Percentiles rank a stretch among this genome's conserved stretches.
Evolutionary conservation across 2,329 filamentous ascomycete species (phyloP).

Genomic region (Neopestalotiopsis sp.): DNA sequence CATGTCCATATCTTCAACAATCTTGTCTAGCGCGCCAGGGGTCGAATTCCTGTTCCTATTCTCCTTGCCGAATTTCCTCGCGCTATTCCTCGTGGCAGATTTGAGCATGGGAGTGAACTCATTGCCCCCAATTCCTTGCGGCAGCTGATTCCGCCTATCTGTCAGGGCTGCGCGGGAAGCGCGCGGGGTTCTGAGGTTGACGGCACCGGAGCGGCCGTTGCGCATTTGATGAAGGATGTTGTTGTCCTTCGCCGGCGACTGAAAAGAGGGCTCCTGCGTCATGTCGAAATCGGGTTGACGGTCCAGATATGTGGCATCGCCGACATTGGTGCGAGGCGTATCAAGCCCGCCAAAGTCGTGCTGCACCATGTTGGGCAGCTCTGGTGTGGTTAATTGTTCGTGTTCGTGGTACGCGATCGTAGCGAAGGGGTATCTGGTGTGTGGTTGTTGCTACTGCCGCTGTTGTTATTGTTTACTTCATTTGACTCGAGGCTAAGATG

Average conservation of each 20-base stretch:
- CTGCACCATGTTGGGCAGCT: slow-evolving; percentile 60
- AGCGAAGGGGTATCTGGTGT: background rate
- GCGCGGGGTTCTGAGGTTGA: slow-evolving; percentile 75
- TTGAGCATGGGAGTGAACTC: slow-evolving; percentile 97
- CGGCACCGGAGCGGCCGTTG: slow-evolving; percentile 62
- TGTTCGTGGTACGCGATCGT: background rate
- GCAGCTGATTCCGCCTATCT: slow-evolving; percentile 71
- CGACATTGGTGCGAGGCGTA: slow-evolving; percentile 84
- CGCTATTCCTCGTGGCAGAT: slow-evolving; percentile 74
- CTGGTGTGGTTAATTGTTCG: background rate
- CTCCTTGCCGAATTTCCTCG: slow-evolving; percentile 65
- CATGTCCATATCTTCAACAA: slow-evolving; percentile 72
- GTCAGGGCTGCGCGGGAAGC: slow-evolving; percentile 70
- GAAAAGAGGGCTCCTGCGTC: slow-evolving; percentile 86
- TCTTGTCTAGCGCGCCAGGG: slow-evolving; percentile 69
- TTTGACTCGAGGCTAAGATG: background rate
- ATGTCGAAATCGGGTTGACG: slow-evolving; percentile 77
- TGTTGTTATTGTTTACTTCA: slow-evolving; percentile 16
- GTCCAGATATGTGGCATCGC: slow-evolving; percentile 81
- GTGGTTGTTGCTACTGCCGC: background rate
- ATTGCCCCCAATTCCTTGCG: slow-evolving; percentile 65
- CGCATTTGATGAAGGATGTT: slow-evolving; percentile 79
- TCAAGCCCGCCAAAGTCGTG: slow-evolving; percentile 72
- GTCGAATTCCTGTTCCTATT: slow-evolving; percentile 68
- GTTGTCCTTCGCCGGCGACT: slow-evolving; percentile 76